Evolutionary conservation across 257 asterid genomes (phyloP), one percentile per base, ranked within the genome.

Genomic region (Coffea eugenioides): DNA sequence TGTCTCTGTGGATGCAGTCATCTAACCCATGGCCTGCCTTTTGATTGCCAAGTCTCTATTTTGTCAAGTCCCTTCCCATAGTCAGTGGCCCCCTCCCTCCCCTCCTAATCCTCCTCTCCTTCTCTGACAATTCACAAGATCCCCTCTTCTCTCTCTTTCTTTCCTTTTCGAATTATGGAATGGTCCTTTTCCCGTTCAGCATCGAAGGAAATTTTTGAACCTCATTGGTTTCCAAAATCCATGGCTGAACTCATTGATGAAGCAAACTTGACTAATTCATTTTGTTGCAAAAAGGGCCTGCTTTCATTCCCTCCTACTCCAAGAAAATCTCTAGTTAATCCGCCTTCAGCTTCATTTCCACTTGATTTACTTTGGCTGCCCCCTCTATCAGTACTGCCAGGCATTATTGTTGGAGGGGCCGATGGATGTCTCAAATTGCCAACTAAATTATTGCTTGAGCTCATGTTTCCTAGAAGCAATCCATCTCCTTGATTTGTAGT

Each of bases 61-160:
- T 83, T 75, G 92, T 90, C 93, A 88, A 78, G 91, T 89, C 95
- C 78, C 88, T 85, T 85, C 89, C 87, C 79, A 76, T 88, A 85
- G 78, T 75, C 89, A 75, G 82, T 78, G 88, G 87, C n/a, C 83
- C 89, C 83, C 74, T 4, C 43, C 43, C 43, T 39, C 43, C 61
- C 51, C 57, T 41, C 80, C 77, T 65, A 34, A 51, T 62, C 75
- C 73, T 43, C 79, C 43, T 39, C 43, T 39, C 31, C 77, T 46
- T 64, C 82, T 86, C 97, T 88, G 97, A 87, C 93, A 91, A 52
- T 86, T 92, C 97, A 93, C 97, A 92, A 91, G 97, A 90, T 89
- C 92, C 84, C 90, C 76, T 84, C 83, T 88, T 64, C 65, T 41
- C 82, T 49, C 36, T 31, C 6, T n/a, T 46, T 75, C 72, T 65